Percentiles rank a stretch among this genome's conserved stretches.
phyloP scores from a whole-genome alignment of 331 rosid genomes.

The Quercus tomentella region DNA sequence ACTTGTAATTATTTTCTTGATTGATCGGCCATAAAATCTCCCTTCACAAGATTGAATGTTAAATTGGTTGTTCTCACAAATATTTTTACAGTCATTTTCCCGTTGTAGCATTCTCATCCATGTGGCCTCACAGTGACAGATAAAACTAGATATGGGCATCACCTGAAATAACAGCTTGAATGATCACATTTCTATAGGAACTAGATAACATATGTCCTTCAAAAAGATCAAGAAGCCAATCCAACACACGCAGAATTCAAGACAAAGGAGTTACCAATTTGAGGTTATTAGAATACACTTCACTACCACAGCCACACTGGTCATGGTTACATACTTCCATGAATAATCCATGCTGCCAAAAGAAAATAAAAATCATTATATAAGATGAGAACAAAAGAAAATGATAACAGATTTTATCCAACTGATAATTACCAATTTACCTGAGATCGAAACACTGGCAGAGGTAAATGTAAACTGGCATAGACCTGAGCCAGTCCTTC shows the following conservation, averaged over 20 bases:
- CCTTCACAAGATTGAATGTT: constrained; percentile 35
- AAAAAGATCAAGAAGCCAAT: constrained; percentile 6
- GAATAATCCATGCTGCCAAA: constrained; percentile 64
- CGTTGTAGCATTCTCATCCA: constrained; percentile 36
- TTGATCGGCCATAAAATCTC: constrained; percentile 35
- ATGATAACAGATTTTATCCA: background rate
- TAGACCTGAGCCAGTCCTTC: constrained; percentile 75
- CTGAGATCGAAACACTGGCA: constrained; percentile 41
- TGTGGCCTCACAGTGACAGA: constrained; percentile 36
- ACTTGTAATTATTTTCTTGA: constrained; percentile 56
- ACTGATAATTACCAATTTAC: constrained; percentile 30
- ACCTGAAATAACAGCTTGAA: constrained; percentile 41
- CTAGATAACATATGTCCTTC: background rate
- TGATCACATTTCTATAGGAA: background rate
- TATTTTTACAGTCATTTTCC: constrained; percentile 24
- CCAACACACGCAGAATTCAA: background rate
- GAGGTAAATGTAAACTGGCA: constrained; percentile 53
- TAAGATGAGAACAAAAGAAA: constrained; percentile 19
- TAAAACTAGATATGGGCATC: constrained; percentile 50
- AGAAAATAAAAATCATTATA: constrained; percentile 19
- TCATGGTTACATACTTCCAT: constrained; percentile 56
- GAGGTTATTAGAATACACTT: constrained; percentile 39
- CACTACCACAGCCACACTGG: constrained; percentile 46
- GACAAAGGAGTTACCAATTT: constrained; percentile 49
- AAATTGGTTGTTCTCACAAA: constrained; percentile 29